Base-by-base conservation (phyloP, 805 yeast species). In the Saccharomycopsis schoenii region DNA sequence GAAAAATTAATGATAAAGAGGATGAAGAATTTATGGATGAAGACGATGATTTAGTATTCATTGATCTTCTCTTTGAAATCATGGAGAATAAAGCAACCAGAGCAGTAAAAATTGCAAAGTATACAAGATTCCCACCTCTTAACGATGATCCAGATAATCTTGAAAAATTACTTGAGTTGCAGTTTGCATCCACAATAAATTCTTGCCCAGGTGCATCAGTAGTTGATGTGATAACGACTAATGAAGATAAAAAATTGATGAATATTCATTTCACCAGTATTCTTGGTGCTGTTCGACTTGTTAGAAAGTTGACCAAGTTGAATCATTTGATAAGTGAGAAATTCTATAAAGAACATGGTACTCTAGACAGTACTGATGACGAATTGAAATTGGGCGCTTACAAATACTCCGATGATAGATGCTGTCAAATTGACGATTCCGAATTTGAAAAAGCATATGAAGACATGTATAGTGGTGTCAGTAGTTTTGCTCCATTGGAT, bases 91-190 rank as follows among this genome's bases (percentile, higher is more conserved):
- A 60, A 11, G 63, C 66, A 36, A 61, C 64, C 11, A 40, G 66
- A 41, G 58, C 63, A 51, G 17, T 64, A 3, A 62, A 58, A 25
- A 58, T 64, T 17, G 37, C 61, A 6, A 60, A 58, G 5, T 64
- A 50, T 52, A 60, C 64, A 6, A 55, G 25, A 36, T 60, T 64
- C 39, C 39, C 43, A 10, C 52, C 60, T 11, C 56, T 64, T 24
- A 64, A 64, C 40, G 66, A 64, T 55, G 66, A 64, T 43, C 61
- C 60, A 36, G 66, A 60, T 15, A 64, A 64, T 47, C 59, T 64
- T 58, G 66, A 64, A 29, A 64, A 64, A 34, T 62, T 62, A 40
- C 56, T 64, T 6, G 24, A 59, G 12, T 50, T 62, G 15, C 29
- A 52, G 19, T 64, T 50, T 57, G 66, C 65, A 8, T 62, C 62